A percentile compares a stretch with the other conserved stretches of the same genome.
Evolutionary conservation across 768 basidiomycete species (phyloP).

Genomic region (Lactarius hatsudake): DNA sequence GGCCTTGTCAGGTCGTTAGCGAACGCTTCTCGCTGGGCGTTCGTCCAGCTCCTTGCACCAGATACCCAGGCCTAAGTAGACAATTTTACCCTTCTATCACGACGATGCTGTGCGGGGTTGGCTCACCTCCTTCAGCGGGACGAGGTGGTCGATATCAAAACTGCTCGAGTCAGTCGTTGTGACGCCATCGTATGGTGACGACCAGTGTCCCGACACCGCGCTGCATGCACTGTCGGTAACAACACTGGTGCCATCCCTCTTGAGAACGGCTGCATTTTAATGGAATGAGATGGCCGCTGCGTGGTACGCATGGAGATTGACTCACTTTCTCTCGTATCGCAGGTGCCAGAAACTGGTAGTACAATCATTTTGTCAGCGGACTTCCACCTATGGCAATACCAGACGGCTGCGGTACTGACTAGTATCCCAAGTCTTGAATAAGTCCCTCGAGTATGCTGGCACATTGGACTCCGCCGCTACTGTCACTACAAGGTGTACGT

Average conservation of each 20-base stretch:
- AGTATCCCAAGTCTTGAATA: conserved; percentile 50
- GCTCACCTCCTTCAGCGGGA: conserved; percentile 50
- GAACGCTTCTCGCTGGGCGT: conserved; percentile 47
- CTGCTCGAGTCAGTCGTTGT: conserved; percentile 44
- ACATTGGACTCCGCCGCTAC: conserved; percentile 43
- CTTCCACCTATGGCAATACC: background rate
- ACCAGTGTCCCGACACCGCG: conserved; percentile 50
- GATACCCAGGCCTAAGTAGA: conserved; percentile 49
- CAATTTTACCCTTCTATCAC: background rate
- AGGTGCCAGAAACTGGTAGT: conserved; percentile 46
- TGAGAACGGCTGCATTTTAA: conserved; percentile 30
- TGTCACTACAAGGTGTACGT: conserved; percentile 30
- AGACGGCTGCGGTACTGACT: conserved; percentile 36
- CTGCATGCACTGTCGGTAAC: conserved; percentile 41
- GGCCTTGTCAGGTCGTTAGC: conserved; percentile 57
- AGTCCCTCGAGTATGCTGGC: conserved; percentile 41
- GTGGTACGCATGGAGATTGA: background rate
- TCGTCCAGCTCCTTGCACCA: conserved; percentile 52
- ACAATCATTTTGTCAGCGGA: background rate
- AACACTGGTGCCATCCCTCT: conserved; percentile 38
- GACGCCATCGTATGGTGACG: conserved; percentile 51
- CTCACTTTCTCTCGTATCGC: conserved; percentile 53
- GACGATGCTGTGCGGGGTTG: background rate
- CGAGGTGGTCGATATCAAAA: conserved; percentile 55
- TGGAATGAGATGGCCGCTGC: background rate